Evolutionary conservation across 352 stramenopile species (phyloP).

Genomic region (Phytophthora boehmeriae): DNA sequence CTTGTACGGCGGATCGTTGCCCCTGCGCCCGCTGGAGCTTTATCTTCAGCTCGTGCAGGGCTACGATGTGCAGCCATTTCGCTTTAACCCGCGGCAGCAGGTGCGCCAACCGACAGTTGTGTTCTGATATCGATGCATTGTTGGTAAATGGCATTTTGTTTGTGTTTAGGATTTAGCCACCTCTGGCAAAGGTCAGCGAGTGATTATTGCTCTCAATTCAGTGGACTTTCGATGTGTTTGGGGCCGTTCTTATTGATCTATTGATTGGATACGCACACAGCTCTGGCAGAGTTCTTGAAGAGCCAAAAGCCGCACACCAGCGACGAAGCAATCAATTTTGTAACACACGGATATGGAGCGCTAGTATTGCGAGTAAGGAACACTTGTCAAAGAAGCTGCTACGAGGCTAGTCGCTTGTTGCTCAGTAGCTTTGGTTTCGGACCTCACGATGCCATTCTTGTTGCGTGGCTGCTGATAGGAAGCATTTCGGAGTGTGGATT

Average conservation of each 20-base stretch:
- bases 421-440: not conserved
- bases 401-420: not conserved
- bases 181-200: constrained; percentile 42
- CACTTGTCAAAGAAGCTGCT: not conserved
- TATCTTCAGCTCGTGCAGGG: constrained; percentile 43
- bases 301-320: constrained; percentile 65
- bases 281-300: constrained; percentile 53
- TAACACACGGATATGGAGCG: constrained; percentile 75
- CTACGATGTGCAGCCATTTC: constrained; percentile 58
- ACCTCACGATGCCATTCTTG: not conserved
- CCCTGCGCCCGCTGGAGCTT: constrained; percentile 52
- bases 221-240: not conserved
- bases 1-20: constrained; percentile 51
- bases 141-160: not conserved
- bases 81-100: constrained; percentile 48
- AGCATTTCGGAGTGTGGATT: constrained; percentile 72
- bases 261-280: constrained; percentile 17
- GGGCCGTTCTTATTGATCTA: too few species aligned
- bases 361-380: constrained; percentile 60
- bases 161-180: constrained; percentile 37
- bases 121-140: not conserved
- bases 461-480: constrained; percentile 41
- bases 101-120: constrained; percentile 16
- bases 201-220: not conserved
- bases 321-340: constrained; percentile 67